Base-by-base conservation (phyloP, 305 asterid genomes). In the Solanum hybrid region DNA sequence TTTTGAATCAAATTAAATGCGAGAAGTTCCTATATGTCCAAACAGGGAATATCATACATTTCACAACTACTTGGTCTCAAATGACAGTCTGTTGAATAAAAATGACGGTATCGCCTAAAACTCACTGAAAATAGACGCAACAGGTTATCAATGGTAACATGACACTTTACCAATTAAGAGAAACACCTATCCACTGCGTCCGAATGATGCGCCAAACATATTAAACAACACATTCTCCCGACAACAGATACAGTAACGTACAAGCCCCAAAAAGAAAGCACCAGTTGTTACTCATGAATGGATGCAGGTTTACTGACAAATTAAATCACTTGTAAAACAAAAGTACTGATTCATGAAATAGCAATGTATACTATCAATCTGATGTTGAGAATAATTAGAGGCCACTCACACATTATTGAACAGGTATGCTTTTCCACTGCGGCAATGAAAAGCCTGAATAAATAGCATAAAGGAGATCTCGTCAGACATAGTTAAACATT, bases 351-450 rank as follows among this genome's bases (percentile, higher is more conserved):
- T 27, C 27, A 81, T 81, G 64, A 46, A 40, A 27, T 7, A 81
- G 36, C 26, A 42, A 32, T 8, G 36, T 10, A 27, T 81, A 12
- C 37, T 34, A 85, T 38, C 72, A 46, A 4, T 36, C 42, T 31
- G 5, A 80, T 51, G 75, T 66, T 37, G 2, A 24, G 31, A 51
- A 14, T 64, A 90, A 27, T 69, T 38, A 10, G 11, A 79, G 87
- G 87, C 56, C 86, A 92, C 99, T 95, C 89, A 96, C 99, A 91
- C 96, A 22, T 91, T 94, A 87, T 91, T 95, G 92, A 96, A 95
- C 88, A 96, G 95, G 92, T 94, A 96, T 1, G 99, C 99, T 92
- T 96, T 96, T 90, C 99, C 98, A 88, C 95, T 91, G 89, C 93
- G 97, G 91, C 96, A 88, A 89, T 93, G 98, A 88, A 96, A 96